Evolutionary conservation across 106 monocot species (phyloP).

Genomic region (Allium cepa): DNA sequence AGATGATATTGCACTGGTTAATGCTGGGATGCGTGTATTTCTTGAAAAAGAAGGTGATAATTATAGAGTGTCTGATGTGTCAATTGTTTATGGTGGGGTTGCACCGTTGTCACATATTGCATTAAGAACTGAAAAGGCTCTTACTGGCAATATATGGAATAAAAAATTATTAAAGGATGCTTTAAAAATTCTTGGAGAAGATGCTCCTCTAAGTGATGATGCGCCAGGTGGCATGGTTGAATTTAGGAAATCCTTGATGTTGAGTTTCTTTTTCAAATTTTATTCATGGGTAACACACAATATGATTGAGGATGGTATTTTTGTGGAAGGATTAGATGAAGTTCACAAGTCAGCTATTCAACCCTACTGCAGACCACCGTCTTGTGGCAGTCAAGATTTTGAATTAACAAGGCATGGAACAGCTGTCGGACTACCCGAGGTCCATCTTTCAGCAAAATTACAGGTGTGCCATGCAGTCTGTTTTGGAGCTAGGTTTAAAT

Average conservation of each 20-base stretch:
- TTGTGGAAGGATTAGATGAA: conserved; percentile 19
- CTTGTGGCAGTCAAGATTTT: conserved; percentile 60
- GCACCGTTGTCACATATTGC: conserved; percentile 72
- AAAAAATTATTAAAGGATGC: conserved; percentile 39
- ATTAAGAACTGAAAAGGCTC: conserved; percentile 47
- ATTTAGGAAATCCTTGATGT: conserved; percentile 81
- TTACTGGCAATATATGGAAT: conserved; percentile 67
- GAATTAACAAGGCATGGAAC: conserved; percentile 52
- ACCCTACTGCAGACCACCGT: conserved; percentile 39
- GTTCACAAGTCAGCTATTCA: conserved; percentile 54
- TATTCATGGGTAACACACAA: conserved; percentile 70
- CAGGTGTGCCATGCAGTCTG: conserved; percentile 34
- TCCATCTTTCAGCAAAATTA: conserved; percentile 80
- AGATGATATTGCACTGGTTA: conserved; percentile 99
- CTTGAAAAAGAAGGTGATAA: conserved; percentile 35
- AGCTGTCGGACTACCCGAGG: conserved; percentile 66
- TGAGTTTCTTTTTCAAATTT: conserved; percentile 99
- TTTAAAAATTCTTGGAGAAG: conserved; percentile 58
- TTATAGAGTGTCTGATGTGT: conserved; percentile 58
- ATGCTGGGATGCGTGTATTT: conserved; percentile 88
- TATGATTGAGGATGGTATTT: conserved; percentile 38
- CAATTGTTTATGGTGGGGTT: conserved; percentile 90
- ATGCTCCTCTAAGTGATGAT: conserved; percentile 56
- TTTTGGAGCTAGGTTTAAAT: no score
- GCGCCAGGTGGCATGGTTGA: conserved; percentile 99